These are phyloP conservation scores for Cyberlindnera mississippiensis DNA, from an alignment of 805 yeast genomes.

Conservation along the genomic window DNA sequence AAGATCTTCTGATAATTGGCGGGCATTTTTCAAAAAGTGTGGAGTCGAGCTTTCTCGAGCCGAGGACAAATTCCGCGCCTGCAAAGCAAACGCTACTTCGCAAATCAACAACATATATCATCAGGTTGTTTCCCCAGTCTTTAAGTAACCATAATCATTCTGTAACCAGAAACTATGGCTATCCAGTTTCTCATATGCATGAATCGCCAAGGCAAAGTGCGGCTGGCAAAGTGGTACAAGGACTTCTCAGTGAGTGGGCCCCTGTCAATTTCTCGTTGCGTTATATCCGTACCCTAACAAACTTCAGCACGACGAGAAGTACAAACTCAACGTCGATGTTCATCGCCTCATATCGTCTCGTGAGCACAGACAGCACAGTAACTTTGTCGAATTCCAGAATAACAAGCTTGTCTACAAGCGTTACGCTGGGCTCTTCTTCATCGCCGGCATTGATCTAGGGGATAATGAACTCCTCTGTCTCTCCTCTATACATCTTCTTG, in stretches of 20 bases:
- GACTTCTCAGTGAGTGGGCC: constrained; percentile 34
- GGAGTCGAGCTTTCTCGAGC: background rate
- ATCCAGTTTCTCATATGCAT: constrained; percentile 77
- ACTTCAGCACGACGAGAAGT: constrained; percentile 40
- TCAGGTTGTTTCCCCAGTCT: no score
- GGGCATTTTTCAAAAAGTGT: background rate
- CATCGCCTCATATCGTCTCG: constrained; percentile 78
- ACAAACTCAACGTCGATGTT: constrained; percentile 52
- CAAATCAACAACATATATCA: background rate
- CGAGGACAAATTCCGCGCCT: background rate
- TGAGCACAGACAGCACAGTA: constrained; percentile 79
- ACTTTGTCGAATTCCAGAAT: constrained; percentile 69
- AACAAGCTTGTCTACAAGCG: constrained; percentile 76
- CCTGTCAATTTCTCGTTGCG: no score
- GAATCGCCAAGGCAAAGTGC: constrained; percentile 90
- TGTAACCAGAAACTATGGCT: constrained; percentile 56
- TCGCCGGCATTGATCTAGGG: constrained; percentile 71
- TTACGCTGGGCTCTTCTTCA: constrained; percentile 88
- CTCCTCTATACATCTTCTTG: constrained; percentile 83
- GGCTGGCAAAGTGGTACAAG: constrained; percentile 77
- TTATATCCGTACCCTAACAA: constrained; percentile 29
- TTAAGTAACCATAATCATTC: no score
- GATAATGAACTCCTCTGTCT: constrained; percentile 83
- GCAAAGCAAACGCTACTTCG: no score
- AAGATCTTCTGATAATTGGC: background rate